Percentiles rank a stretch among this genome's conserved stretches.
These are phyloP conservation scores for Copromyces sp. DNA, from an alignment of 495 filamentous ascomycete species.

Conservation along the genomic window DNA sequence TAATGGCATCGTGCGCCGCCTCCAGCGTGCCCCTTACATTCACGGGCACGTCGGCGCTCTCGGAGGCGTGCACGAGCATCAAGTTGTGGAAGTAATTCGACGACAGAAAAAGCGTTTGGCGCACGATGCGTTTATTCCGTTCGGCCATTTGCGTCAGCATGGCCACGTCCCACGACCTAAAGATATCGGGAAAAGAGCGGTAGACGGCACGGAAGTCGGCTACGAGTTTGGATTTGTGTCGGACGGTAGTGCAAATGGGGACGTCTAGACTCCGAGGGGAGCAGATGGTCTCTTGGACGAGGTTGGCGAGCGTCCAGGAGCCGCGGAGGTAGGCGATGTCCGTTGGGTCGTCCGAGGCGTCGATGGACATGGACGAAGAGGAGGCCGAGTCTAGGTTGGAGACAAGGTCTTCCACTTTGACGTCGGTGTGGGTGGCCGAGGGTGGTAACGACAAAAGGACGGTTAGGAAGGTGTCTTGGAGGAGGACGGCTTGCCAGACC, in stretches of 20 bases:
- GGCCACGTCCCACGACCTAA: conserved; percentile 49
- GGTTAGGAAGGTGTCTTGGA: conserved; percentile 71
- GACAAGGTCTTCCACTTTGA: conserved; percentile 53
- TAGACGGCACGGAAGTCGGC: conserved; percentile 51
- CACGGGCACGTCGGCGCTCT: conserved; percentile 49
- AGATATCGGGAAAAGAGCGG: conserved; percentile 51
- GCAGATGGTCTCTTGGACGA: conserved; percentile 60
- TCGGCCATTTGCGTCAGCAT: conserved; percentile 38
- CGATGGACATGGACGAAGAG: conserved; percentile 16
- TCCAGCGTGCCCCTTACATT: conserved; percentile 56
- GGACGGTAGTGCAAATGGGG: conserved; percentile 48
- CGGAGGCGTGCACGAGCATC: conserved; percentile 56
- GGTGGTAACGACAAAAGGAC: conserved; percentile 62
- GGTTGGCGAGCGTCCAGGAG: conserved; percentile 61
- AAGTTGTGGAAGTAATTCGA: conserved; percentile 67
- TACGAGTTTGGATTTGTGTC: conserved; percentile 51
- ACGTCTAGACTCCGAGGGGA: conserved; percentile 53
- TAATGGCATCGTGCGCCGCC: conserved; percentile 54
- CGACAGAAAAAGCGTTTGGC: conserved; percentile 59
- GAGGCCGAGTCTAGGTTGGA: conserved; percentile 25
- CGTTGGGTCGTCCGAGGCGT: conserved; percentile 37
- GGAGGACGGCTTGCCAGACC: conserved; percentile 63
- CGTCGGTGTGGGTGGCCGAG: conserved; percentile 61
- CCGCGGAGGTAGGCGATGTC: conserved; percentile 58
- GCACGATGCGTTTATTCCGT: conserved; percentile 46